phyloP scores from a whole-genome alignment of 257 asterid genomes.

The Nicotiana noctiflora region DNA sequence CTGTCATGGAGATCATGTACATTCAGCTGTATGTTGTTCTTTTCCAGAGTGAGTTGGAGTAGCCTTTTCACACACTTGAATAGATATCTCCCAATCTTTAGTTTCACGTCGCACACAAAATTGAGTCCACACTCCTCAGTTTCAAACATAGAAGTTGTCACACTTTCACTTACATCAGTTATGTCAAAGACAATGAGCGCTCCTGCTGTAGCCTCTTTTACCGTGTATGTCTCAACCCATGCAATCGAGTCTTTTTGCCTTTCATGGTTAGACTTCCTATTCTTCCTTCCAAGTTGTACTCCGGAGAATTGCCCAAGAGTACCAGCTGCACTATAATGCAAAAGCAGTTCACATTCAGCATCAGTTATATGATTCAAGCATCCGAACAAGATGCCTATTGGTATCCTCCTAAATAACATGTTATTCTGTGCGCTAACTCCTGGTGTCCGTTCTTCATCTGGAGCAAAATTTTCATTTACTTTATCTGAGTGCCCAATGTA shows the following conservation, averaged over 20 bases:
- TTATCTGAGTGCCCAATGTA: conserved; percentile 17
- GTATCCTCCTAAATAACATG: conserved; percentile 45
- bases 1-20: conserved; percentile 46
- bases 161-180: conserved; percentile 39
- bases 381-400: conserved; percentile 53
- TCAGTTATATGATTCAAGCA: conserved; percentile 29
- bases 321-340: conserved; percentile 71
- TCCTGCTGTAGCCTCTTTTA: conserved; percentile 56
- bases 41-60: conserved; percentile 24
- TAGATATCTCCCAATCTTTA: conserved; percentile 39
- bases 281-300: conserved; percentile 26
- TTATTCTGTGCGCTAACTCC: conserved; percentile 26
- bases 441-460: conserved; percentile 17
- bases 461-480: conserved; percentile 14
- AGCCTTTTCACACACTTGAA: conserved; percentile 53
- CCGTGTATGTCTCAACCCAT: conserved; percentile 33
- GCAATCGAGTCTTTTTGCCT: conserved; percentile 12
- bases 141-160: conserved; percentile 43
- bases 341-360: conserved; percentile 46
- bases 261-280: conserved; percentile 25
- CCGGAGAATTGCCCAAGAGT: conserved; percentile 22
- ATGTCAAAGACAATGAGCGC: conserved; percentile 49
- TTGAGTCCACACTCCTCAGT: conserved; percentile 44
- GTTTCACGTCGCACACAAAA: conserved; percentile 42
- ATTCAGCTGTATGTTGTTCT: conserved; percentile 26